Conservation (phyloP, 257 asterid species). For the Ballota nigra region DNA sequence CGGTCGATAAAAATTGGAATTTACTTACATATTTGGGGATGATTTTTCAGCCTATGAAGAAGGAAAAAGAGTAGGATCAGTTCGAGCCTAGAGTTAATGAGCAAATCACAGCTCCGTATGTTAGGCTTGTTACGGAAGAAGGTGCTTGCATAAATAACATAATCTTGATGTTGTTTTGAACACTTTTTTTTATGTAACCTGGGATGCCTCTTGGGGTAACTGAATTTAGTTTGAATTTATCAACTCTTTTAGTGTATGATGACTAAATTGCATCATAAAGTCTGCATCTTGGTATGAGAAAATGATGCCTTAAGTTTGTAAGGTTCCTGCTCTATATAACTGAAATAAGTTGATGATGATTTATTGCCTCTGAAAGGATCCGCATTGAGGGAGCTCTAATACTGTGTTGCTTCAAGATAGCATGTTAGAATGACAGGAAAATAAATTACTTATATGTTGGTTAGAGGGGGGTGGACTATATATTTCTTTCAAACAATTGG, state of each 20-base stretch:
- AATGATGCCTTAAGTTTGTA: not conserved
- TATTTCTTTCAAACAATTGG: not conserved
- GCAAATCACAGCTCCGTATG: slow-evolving; percentile 43
- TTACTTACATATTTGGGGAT: not conserved
- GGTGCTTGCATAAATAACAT: slow-evolving; percentile 35
- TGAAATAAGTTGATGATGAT: not conserved
- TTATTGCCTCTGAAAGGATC: not conserved
- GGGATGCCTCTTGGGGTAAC: not conserved
- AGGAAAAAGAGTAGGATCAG: slow-evolving; percentile 44
- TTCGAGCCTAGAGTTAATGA: slow-evolving; percentile 65
- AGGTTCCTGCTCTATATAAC: not conserved
- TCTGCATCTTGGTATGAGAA: not conserved
- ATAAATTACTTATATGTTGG: not conserved
- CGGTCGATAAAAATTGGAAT: no score
- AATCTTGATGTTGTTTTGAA: not conserved
- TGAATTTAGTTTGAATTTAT: not conserved
- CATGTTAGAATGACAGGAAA: slow-evolving; percentile 9
- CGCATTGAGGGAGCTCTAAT: not conserved
- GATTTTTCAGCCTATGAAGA: slow-evolving; percentile 44
- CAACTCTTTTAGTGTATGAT: not conserved
- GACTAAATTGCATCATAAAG: not conserved
- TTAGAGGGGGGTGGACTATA: not conserved
- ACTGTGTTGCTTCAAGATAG: not conserved
- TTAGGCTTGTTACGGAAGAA: slow-evolving; percentile 75
- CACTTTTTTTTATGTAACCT: not conserved